Base-by-base conservation (phyloP, 305 asterid genomes). In the Plantago lanceolata region DNA sequence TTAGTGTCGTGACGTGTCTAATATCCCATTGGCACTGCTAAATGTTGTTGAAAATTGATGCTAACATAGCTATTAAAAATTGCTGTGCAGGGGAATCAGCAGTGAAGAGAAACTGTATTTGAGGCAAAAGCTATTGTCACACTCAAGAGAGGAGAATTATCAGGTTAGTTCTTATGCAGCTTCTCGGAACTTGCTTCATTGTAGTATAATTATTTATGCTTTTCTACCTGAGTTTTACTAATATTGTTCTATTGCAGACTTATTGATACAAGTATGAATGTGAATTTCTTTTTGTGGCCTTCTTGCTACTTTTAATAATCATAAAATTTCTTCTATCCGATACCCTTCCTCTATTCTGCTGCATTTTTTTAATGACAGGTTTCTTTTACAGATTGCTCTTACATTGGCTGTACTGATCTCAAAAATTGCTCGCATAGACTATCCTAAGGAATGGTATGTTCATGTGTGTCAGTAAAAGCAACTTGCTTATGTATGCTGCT, bases 371-470 rank as follows among this genome's bases (percentile, higher is more conserved):
- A 53, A 53, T 58, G 66, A 69, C 72, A 74, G 72, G 48, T 5
- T 64, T 40, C 45, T 40, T 53, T 47, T 68, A 73, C 97, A 93
- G 99, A 86, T 93, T 77, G 89, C 97, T 73, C 86, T 68, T 61
- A 89, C 97, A 40, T 73, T 93, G 85, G 92, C 99, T 17, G 93
- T 89, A 74, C 71, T 93, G 68, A 78, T 93, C 68, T 93, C 99
- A 17, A 93, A 87, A 79, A 87, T 93, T 57, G 97, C 99, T 74
- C 95, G 99, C 61, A 81, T 93, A 26, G 99, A 93, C 84, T 93
- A 87, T 76, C 96, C 99, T 59, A 93, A 73, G 79, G 97, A 93
- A 73, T 93, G 99, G 99, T 93, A 84, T 57, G 70, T 58, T 68
- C 73, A 70, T 52, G 52, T 61, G 60, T 50, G 68, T 65, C 57